Evolutionary conservation across 1,139 yeast genomes (phyloP).

Genomic region (Yamadazyma dendronema): DNA sequence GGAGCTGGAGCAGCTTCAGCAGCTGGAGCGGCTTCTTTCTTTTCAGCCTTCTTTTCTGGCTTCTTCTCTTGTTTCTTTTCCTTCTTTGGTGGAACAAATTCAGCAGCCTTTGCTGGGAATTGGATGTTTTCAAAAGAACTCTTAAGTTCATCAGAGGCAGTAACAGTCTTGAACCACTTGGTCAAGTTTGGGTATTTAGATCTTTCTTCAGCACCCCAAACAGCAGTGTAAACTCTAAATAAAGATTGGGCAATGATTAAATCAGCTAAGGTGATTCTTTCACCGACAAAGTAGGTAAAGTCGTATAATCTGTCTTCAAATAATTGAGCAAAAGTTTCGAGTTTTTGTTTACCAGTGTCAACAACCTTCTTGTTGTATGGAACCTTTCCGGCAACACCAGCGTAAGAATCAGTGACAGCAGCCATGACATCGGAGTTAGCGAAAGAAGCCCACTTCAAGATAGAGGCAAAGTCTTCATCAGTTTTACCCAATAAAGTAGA

Average conservation of each 20-base stretch:
- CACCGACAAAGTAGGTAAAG: conserved; percentile 89
- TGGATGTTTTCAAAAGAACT: conserved; percentile 42
- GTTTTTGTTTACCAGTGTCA: conserved; percentile 49
- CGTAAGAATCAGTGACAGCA: conserved; percentile 32
- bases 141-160: conserved; percentile 53
- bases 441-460: conserved; percentile 81
- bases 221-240: conserved; percentile 61
- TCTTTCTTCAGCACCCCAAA: conserved; percentile 81
- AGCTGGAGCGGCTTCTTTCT: conserved; percentile 38
- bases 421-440: conserved; percentile 68
- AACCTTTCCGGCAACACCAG: conserved; percentile 32
- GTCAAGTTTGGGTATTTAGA: conserved; percentile 66
- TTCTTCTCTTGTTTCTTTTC: conserved; percentile 50
- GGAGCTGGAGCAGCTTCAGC: conserved; percentile 48
- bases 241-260: conserved; percentile 59
- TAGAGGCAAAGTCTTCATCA: conserved; percentile 64
- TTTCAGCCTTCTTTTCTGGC: conserved; percentile 30
- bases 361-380: conserved; percentile 79
- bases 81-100: conserved; percentile 78
- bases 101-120: conserved; percentile 65
- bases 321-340: conserved; percentile 42
- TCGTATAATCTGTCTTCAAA: conserved; percentile 66
- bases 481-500: conserved; percentile 58
- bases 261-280: conserved; percentile 86
- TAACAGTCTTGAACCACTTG: conserved; percentile 86